Evolutionary conservation across 306 rosid species (phyloP).

Genomic region (Cucurbita moschata): DNA sequence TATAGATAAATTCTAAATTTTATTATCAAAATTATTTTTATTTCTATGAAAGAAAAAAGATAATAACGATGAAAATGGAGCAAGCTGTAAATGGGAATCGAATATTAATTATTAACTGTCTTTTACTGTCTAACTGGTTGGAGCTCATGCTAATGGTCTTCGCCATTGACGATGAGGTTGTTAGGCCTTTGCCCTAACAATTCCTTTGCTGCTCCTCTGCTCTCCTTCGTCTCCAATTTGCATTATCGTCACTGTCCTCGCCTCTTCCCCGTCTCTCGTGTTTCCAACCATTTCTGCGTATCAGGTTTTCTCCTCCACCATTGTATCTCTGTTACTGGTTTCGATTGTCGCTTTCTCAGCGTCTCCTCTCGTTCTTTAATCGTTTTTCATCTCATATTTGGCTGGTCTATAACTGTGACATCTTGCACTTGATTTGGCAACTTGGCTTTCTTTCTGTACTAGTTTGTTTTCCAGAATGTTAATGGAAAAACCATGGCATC

Average conservation of each 20-base stretch:
- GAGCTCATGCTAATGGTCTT: not conserved
- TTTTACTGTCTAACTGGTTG: not conserved
- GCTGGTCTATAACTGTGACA: not conserved
- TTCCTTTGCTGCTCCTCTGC: not conserved
- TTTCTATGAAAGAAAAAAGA: too few relatives aligned
- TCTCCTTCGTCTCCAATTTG: not conserved
- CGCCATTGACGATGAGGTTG: not conserved
- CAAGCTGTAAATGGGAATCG: too few relatives aligned
- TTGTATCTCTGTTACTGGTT: not conserved
- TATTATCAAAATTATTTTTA: too few relatives aligned
- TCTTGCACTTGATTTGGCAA: not conserved
- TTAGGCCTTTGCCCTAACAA: conserved; percentile 1
- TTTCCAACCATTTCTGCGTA: not conserved
- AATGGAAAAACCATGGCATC: not conserved
- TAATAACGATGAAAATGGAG: too few relatives aligned
- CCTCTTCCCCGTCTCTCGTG: not conserved
- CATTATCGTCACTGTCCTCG: not conserved
- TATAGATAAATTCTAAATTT: too few relatives aligned
- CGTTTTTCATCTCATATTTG: not conserved
- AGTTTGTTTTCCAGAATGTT: not conserved
- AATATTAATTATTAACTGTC: too few relatives aligned
- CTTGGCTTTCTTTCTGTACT: not conserved
- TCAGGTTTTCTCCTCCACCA: not conserved
- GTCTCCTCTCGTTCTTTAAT: not conserved
- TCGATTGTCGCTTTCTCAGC: not conserved